A percentile compares a stretch with the other conserved stretches of the same genome.
Conservation (phyloP, 2,329 filamentous ascomycete species). For the Cytospora chrysosperma region DNA sequence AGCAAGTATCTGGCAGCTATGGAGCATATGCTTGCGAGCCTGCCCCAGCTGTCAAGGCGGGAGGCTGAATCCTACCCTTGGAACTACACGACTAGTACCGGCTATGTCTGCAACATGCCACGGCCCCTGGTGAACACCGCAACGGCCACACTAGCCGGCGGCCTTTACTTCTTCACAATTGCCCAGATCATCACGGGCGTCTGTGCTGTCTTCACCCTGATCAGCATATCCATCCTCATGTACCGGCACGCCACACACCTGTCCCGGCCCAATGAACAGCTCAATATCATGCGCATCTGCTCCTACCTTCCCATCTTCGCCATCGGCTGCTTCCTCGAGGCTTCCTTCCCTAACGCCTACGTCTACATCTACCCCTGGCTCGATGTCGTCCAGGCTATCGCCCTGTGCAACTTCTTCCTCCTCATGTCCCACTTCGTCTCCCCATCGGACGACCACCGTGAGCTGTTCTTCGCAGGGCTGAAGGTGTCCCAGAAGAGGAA, state of each 20-base stretch:
- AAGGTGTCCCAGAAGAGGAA: constrained; percentile 33
- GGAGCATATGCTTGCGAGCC: constrained; percentile 9
- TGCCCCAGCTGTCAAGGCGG: neutral
- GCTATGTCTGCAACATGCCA: constrained; percentile 22
- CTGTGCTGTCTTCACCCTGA: constrained; percentile 21
- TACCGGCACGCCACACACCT: constrained; percentile 32
- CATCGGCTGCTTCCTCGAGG: constrained; percentile 39
- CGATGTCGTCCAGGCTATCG: constrained; percentile 40
- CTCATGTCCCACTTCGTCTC: constrained; percentile 44
- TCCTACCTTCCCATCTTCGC: constrained; percentile 41
- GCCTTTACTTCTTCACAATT: constrained; percentile 22
- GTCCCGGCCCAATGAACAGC: constrained; percentile 42
- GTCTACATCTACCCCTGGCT: constrained; percentile 42
- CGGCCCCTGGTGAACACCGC: constrained; percentile 19
- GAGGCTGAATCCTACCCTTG: neutral
- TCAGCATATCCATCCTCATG: constrained; percentile 22
- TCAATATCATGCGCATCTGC: constrained; percentile 44
- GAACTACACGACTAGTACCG: constrained; percentile 21
- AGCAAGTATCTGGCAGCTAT: neutral
- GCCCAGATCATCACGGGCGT: constrained; percentile 22
- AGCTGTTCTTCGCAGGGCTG: constrained; percentile 39
- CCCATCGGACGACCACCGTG: constrained; percentile 34
- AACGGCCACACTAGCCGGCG: constrained; percentile 18
- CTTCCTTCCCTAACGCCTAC: constrained; percentile 38
- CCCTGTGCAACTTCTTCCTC: constrained; percentile 44